Percentiles rank a stretch among this genome's conserved stretches.
Evolutionary conservation across 2,329 filamentous ascomycete species (phyloP).

Genomic region (Aspergillus fructus): DNA sequence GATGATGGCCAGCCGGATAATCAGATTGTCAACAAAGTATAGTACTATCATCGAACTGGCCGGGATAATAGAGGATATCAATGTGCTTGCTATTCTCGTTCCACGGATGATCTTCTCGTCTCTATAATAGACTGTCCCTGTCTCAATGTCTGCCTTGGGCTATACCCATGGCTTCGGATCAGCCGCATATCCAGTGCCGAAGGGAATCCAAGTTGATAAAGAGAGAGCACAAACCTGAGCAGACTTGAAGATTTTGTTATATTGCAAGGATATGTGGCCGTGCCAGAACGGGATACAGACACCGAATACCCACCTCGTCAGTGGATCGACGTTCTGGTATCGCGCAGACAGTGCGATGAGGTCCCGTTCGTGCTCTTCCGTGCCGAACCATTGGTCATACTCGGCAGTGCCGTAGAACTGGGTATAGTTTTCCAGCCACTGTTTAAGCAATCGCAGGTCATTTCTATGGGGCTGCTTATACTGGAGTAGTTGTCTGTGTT

Average conservation of each 20-base stretch:
- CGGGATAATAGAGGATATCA: conserved; percentile 4
- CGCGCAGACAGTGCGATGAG: conserved; percentile 2
- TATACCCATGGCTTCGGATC: background rate
- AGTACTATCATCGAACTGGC: conserved; percentile 11
- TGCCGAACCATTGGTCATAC: conserved; percentile 5
- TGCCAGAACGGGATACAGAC: background rate
- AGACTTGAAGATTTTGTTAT: background rate
- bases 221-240: too few relatives aligned
- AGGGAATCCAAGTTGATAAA: too few relatives aligned
- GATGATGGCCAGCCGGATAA: conserved; percentile 1
- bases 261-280: background rate
- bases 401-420: background rate
- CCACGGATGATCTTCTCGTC: conserved; percentile 5
- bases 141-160: conserved; percentile 2
- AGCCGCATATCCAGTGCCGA: background rate
- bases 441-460: background rate
- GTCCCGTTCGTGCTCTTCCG: background rate
- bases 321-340: conserved; percentile 6
- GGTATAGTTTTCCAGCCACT: conserved; percentile 4
- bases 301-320: conserved; percentile 10
- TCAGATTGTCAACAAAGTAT: conserved; percentile 7
- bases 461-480: conserved; percentile 1
- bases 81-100: conserved; percentile 3
- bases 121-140: conserved; percentile 4
- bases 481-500: conserved; percentile 9